Base-by-base conservation (phyloP, 148 eudicot genomes). In the Rhododendron molle region DNA sequence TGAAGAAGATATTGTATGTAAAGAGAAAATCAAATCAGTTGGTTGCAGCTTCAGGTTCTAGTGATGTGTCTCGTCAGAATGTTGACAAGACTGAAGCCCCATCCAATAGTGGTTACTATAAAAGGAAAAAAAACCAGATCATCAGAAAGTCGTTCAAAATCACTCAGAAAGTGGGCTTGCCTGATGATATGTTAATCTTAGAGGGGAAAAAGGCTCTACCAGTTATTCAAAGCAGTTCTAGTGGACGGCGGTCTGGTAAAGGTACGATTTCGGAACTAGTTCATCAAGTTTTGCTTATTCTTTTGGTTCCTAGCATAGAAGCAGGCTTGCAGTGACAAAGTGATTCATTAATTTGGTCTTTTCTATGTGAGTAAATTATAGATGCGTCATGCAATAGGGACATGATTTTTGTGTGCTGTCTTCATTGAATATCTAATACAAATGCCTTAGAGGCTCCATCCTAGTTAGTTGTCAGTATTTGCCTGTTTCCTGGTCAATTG, bases 21-120 rank as follows among this genome's bases (percentile, higher is more conserved):
- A 96, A 94, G 91, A 91, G 87, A 85, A 94, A 92, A 89, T 93
- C 94, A 43, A 88, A 96, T 91, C 99, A 96, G 85, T 89, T 95
- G 91, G 91, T 95, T 90, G 98, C 96, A 49, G 88, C 97, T 86
- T 87, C 94, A 52, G 87, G 88, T 76, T 44, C 93, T 87, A 84
- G 91, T n/a, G 90, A 89, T 73, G 23, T 65, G 52, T 85, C 94
- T 87, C 54, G 85, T 81, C 88, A 26, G 84, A 86, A 84, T 52
- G 60, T 84, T 58, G 93, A 90, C 82, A 90, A 87, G n/a, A 76
- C 87, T 54, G 84, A 86, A 49, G 80, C 85, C 73, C 81, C 84
- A 81, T 87, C 90, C 81, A 93, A 97, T 21, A 93, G 91, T 87
- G 88, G 91, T 80, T 96, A 96, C 90, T 96, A 87, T 88, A 95